These are phyloP conservation scores for Dillenia turbinata DNA, from an alignment of 164 flowering plant species.

Conservation along the genomic window DNA sequence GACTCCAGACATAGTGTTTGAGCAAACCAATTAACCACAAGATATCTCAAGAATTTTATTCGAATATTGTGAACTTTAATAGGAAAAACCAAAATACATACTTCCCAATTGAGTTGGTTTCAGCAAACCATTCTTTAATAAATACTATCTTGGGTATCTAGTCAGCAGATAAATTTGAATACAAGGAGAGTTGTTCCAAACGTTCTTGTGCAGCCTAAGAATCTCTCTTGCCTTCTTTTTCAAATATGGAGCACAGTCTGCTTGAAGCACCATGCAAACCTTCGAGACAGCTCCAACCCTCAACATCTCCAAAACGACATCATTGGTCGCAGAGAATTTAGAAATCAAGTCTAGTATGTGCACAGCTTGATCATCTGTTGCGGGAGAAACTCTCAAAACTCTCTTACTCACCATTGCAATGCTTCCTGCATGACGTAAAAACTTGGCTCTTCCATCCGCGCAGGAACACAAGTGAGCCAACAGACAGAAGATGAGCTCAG, in stretches of 20 bases:
- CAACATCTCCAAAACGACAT: constrained; percentile 51
- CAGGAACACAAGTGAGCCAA: constrained; percentile 36
- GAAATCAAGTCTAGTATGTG: constrained; percentile 19
- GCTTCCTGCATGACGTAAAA: constrained; percentile 40
- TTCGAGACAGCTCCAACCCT: constrained; percentile 49
- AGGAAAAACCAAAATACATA: too few species aligned
- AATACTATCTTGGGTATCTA: constrained; percentile 18
- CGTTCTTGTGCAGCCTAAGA: constrained; percentile 35
- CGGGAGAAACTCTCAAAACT: constrained; percentile 42
- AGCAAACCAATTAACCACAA: too few species aligned
- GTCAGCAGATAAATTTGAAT: constrained; percentile 34
- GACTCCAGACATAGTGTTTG: too few species aligned
- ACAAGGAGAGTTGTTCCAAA: constrained; percentile 61
- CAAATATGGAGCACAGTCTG: constrained; percentile 27
- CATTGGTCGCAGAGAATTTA: constrained; percentile 23
- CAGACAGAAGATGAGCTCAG: constrained; percentile 34
- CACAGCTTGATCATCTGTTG: constrained; percentile 35
- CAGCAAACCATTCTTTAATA: not conserved
- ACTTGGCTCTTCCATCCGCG: constrained; percentile 48
- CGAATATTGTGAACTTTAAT: too few species aligned
- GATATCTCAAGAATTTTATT: too few species aligned
- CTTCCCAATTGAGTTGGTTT: too few species aligned
- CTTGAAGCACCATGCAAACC: constrained; percentile 58
- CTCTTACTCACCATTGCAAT: constrained; percentile 42
- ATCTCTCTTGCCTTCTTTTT: constrained; percentile 44